Base-by-base conservation (phyloP, 1,284 basidiomycete species). In the Entoloma clypeatum region DNA sequence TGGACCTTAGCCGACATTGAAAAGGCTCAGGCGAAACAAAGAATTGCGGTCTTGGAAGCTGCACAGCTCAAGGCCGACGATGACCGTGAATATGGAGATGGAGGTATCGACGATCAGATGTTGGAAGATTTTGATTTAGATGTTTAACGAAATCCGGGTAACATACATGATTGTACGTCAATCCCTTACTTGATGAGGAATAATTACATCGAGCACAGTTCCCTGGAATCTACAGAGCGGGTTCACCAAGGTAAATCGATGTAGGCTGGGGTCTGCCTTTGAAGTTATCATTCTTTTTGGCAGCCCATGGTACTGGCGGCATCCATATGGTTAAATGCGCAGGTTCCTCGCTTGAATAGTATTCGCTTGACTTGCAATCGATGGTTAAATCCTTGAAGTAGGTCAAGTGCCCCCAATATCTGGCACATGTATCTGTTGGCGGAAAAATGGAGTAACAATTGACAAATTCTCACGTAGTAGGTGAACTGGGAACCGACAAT, bases 1-100 rank as follows among this genome's bases (percentile, higher is more conserved):
- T 99, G 96, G 96, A 93, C 91, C 24, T 60, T 94, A 6, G 84
- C 86, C 53, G 89, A 96, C 58, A 74, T 96, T 24, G 74, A 87
- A 54, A 81, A 78, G 57, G 83, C 85, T 18, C 89, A 93, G 60
- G 79, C 74, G 25, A 88, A 87, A 55, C 86, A 91, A 55, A 78
- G 72, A 52, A 81, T 71, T 33, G 62, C 76, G 13, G 72, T 71
- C 30, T 47, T 71, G 32, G 68, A 75, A 51, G 61, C 65, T n/a
- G 72, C 72, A 49, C 62, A 66, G 51, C 56, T 60, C 47, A 56
- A 57, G 44, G 51, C 53, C 10, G 64, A 58, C 8, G 72, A 75
- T 18, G 79, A 81, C 44, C 77, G 81, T 31, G 71, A 74, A 35
- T 86, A 77, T 51, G 84, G 74, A 5, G 81, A 86, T 51, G 83